phyloP scores from a whole-genome alignment of 2,329 filamentous ascomycete species.

The Aciculosporium take region DNA sequence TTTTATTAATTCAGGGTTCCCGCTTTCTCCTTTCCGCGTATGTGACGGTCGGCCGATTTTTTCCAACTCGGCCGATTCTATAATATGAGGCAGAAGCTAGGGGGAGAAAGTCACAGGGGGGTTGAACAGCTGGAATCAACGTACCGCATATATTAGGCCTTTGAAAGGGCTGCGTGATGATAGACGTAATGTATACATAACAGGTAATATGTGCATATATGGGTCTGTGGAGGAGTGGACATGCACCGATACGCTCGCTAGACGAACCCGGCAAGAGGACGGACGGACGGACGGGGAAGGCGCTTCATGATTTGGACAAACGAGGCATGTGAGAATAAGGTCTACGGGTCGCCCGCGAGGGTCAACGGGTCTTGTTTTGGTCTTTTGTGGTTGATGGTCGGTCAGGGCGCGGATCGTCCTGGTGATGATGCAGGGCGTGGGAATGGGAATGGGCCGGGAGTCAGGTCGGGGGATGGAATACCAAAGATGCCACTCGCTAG shows the following conservation, averaged over 20 bases:
- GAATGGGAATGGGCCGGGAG: conserved; percentile 8
- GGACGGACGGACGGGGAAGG: too few species aligned
- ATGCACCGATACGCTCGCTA: conserved; percentile 21
- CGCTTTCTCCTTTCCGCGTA: background rate
- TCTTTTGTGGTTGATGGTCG: background rate
- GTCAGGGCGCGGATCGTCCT: background rate
- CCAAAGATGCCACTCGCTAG: conserved; percentile 28
- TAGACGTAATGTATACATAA: conserved; percentile 27
- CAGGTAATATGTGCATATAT: conserved; percentile 23
- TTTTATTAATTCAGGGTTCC: background rate
- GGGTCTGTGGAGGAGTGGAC: conserved; percentile 9
- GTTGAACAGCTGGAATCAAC: conserved; percentile 6
- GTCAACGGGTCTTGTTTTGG: background rate
- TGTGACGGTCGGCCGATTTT: background rate
- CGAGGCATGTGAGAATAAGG: background rate
- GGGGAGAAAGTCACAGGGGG: conserved; percentile 3
- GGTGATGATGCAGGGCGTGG: too few species aligned
- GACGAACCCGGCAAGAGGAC: conserved; percentile 13
- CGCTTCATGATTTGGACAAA: conserved; percentile 7
- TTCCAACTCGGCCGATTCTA: background rate
- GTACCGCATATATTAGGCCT: conserved; percentile 18
- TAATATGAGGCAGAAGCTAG: conserved; percentile 13
- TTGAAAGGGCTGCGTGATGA: conserved; percentile 15
- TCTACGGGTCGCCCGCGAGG: conserved; percentile 2
- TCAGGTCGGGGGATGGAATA: conserved; percentile 9